Evolutionary conservation across 1,284 basidiomycete genomes (phyloP), one percentile per base, ranked within the genome.

Genomic region (Prillingera fragicola): DNA sequence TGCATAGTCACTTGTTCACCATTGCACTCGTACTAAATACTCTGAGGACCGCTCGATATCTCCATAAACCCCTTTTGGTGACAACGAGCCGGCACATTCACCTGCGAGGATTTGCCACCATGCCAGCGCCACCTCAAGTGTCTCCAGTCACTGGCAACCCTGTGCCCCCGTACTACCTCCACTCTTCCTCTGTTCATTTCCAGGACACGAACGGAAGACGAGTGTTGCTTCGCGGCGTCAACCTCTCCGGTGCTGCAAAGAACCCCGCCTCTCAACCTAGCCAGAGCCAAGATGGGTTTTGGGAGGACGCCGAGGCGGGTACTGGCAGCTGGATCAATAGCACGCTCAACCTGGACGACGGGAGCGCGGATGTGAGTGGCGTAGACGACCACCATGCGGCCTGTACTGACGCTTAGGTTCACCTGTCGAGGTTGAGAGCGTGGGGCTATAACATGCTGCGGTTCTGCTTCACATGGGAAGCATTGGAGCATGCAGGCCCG

Each of bases 381-480:
- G 17, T n/a, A 8, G 10, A 12, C 9, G 15, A 6, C n/a, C n/a
- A 9, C 13, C 12, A 17, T 9, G 19, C 39, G 39, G 31, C 37
- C 34, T 17, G 21, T 17, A 41, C 28, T 46, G 12, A 38, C 23
- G 19, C 34, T 1, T 84, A 97, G 71, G 75, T 85, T n/a, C 94
- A 98, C 61, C 77, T 97, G 2, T 80, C 84, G 5, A 75, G 94
- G 14, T 72, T 98, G 15, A 77, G 80, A 48, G 84, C 85, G 0
- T 97, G 92, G 92, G 94, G 94, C 0, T 97, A 90, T 74, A 97
- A 95, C 67, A 77, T 85, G 68, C 71, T 97, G n/a, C 76, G 94
- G 41, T 96, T 87, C 64, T 85, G 91, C 19, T 80, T 96, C 33
- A 85, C 87, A 0, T 98, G 94, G 94, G 94, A 98, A 66, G 80